Evolutionary conservation across 495 filamentous ascomycete genomes (phyloP).

Genomic region (Penicillium argentinense): DNA sequence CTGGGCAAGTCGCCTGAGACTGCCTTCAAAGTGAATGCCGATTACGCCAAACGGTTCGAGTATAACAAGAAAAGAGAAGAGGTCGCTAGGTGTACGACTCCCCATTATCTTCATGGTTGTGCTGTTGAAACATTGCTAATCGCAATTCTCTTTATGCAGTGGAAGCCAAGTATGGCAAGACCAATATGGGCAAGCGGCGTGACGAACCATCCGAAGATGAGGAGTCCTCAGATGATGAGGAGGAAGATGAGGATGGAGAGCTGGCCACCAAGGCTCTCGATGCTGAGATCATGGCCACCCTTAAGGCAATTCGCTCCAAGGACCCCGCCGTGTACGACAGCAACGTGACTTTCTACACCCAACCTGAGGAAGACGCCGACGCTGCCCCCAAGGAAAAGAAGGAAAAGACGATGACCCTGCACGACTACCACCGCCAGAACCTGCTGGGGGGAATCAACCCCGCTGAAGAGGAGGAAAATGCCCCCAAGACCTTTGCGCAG

Average conservation of each 20-base stretch:
- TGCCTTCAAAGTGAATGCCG: conserved; percentile 80
- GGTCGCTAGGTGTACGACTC: conserved; percentile 68
- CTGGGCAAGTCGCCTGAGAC: conserved; percentile 32
- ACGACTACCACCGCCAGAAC: conserved; percentile 88
- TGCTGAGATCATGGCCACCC: conserved; percentile 77
- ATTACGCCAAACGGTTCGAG: conserved; percentile 87
- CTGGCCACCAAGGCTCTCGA: conserved; percentile 81
- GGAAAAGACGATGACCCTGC: conserved; percentile 82
- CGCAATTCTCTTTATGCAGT: conserved; percentile 47
- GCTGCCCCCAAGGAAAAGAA: conserved; percentile 47
- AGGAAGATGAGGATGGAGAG: conserved; percentile 80
- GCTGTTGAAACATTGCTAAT: conserved; percentile 11
- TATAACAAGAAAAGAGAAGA: conserved; percentile 97
- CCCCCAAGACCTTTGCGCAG: conserved; percentile 71
- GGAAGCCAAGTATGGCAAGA: conserved; percentile 79
- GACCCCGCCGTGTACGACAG: conserved; percentile 89
- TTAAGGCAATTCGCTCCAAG: conserved; percentile 82
- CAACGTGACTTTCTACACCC: conserved; percentile 69
- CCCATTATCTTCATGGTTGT: background rate
- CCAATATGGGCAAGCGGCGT: conserved; percentile 32
- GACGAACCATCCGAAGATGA: conserved; percentile 48
- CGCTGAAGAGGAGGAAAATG: conserved; percentile 54
- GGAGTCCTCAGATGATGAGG: conserved; percentile 70
- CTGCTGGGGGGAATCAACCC: conserved; percentile 62
- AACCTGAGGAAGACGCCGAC: conserved; percentile 52